These are phyloP conservation scores for Geranium incanum DNA, from an alignment of 441 rosid genomes.

Conservation along the genomic window DNA sequence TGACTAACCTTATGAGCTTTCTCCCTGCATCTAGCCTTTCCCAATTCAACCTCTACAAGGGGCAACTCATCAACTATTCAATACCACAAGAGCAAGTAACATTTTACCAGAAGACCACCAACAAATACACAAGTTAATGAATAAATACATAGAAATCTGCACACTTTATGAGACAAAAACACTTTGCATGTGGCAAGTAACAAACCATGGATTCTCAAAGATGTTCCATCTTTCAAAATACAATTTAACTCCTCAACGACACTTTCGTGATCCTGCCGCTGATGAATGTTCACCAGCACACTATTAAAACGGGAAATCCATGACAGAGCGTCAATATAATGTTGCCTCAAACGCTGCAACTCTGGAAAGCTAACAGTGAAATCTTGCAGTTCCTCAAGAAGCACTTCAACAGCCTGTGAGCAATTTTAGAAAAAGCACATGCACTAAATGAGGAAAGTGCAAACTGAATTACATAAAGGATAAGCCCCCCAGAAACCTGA, in stretches of 20 bases:
- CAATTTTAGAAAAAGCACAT: background rate
- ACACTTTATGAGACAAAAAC: slow-evolving; percentile 11
- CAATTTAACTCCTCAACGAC: slow-evolving; percentile 54
- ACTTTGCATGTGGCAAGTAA: slow-evolving; percentile 14
- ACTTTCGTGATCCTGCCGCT: slow-evolving; percentile 52
- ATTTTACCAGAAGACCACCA: slow-evolving; percentile 17
- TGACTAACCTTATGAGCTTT: slow-evolving; percentile 58
- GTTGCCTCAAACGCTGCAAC: slow-evolving; percentile 63
- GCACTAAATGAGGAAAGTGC: background rate
- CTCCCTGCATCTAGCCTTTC: slow-evolving; percentile 73
- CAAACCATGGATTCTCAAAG: slow-evolving; percentile 74
- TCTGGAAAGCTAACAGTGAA: slow-evolving; percentile 55
- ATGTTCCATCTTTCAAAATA: slow-evolving; percentile 55
- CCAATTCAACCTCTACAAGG: slow-evolving; percentile 65
- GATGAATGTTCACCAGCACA: slow-evolving; percentile 42
- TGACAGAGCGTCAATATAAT: slow-evolving; percentile 42
- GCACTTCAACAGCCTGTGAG: slow-evolving; percentile 53
- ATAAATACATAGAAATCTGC: slow-evolving; percentile 5
- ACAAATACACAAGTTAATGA: slow-evolving; percentile 8
- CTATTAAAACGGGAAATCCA: slow-evolving; percentile 53
- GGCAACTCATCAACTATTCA: slow-evolving; percentile 64
- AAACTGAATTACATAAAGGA: slow-evolving; percentile 14
- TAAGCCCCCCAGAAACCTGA: slow-evolving; percentile 20
- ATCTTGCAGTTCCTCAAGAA: slow-evolving; percentile 50
- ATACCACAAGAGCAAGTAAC: slow-evolving; percentile 13